Conservation (phyloP, 2,329 filamentous ascomycete species). For the Diplodia scrobiculata region DNA sequence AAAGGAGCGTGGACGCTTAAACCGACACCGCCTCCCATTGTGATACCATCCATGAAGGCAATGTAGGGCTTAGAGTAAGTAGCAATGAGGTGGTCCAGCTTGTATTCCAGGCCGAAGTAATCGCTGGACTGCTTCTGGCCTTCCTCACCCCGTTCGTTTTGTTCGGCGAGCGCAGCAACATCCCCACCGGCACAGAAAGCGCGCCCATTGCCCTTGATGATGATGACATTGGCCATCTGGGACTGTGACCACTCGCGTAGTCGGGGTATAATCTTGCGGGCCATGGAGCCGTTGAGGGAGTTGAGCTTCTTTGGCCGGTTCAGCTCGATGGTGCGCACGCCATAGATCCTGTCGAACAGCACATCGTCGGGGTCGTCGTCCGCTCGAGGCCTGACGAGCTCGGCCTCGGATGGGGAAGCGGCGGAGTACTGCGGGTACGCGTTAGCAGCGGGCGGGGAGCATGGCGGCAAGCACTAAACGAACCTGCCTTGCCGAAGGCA, state of each 20-base stretch:
- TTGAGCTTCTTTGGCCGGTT: slow-evolving; percentile 93
- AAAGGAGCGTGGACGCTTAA: slow-evolving; percentile 94
- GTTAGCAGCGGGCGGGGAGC: slow-evolving; percentile 7
- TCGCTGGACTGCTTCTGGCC: slow-evolving; percentile 75
- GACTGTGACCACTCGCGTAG: slow-evolving; percentile 94
- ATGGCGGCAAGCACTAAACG: slow-evolving; percentile 30
- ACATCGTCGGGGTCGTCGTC: slow-evolving; percentile 86
- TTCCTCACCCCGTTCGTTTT: slow-evolving; percentile 67
- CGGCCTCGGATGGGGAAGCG: slow-evolving; percentile 32
- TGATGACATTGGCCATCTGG: slow-evolving; percentile 85
- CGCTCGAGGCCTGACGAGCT: slow-evolving; percentile 56
- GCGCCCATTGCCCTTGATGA: slow-evolving; percentile 86
- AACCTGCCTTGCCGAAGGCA: slow-evolving; percentile 57
- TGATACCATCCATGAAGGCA: slow-evolving; percentile 95
- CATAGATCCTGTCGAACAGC: slow-evolving; percentile 84
- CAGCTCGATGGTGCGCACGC: slow-evolving; percentile 87
- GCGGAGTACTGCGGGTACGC: slow-evolving; percentile 10
- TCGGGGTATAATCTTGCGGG: slow-evolving; percentile 86
- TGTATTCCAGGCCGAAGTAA: slow-evolving; percentile 95
- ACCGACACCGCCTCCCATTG: slow-evolving; percentile 96
- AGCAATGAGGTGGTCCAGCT: slow-evolving; percentile 91
- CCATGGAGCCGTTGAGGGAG: slow-evolving; percentile 91
- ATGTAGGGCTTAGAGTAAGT: slow-evolving; percentile 93
- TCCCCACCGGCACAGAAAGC: slow-evolving; percentile 95
- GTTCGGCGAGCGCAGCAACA: slow-evolving; percentile 73